phyloP scores from a whole-genome alignment of 2,329 filamentous ascomycete genomes.

The Ascochyta rabiei region DNA sequence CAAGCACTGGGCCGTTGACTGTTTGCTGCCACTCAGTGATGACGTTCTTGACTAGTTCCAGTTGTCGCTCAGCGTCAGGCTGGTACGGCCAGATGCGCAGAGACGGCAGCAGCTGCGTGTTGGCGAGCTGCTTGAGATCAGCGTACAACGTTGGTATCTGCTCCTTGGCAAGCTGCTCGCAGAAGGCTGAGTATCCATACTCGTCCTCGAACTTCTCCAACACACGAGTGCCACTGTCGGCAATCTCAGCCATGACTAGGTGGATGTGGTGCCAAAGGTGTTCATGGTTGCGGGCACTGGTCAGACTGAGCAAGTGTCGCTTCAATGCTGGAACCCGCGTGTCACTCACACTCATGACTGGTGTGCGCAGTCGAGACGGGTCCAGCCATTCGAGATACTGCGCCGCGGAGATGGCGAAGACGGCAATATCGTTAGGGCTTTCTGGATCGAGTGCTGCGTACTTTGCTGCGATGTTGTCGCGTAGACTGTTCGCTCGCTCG shows the following conservation, averaged over 20 bases:
- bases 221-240: conserved; percentile 7
- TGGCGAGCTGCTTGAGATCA: conserved; percentile 6
- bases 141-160: conserved; percentile 2
- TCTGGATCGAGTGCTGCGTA: conserved; percentile 8
- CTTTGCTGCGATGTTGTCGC: conserved; percentile 1
- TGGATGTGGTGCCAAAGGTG: conserved; percentile 15
- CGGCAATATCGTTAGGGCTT: neutral
- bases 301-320: conserved; percentile 12
- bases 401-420: conserved; percentile 10
- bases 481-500: conserved; percentile 6
- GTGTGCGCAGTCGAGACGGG: conserved; percentile 3
- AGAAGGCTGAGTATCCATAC: conserved; percentile 7
- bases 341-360: conserved; percentile 10
- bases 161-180: conserved; percentile 5
- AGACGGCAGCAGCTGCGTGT: conserved; percentile 5
- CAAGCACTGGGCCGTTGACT: conserved; percentile 1
- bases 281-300: conserved; percentile 7
- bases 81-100: conserved; percentile 5
- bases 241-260: conserved; percentile 9
- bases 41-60: neutral
- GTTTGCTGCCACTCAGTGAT: conserved; percentile 8
- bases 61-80: conserved; percentile 7
- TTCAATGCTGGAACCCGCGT: conserved; percentile 9
- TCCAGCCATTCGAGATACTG: conserved; percentile 12
- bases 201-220: conserved; percentile 8